Evolutionary conservation across 2,329 filamentous ascomycete genomes (phyloP).

Genomic region (Fusarium goolgardi): DNA sequence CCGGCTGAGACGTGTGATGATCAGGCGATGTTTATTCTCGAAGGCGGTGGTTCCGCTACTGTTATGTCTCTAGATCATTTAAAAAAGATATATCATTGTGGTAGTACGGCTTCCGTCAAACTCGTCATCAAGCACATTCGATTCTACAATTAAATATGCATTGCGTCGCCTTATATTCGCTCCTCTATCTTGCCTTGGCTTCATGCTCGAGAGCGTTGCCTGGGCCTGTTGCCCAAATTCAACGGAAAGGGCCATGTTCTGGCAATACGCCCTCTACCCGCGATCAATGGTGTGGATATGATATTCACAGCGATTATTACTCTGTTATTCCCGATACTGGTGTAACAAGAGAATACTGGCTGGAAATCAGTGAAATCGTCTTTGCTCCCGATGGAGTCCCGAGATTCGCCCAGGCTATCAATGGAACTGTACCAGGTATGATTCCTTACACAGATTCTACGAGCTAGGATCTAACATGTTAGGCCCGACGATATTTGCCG

Average conservation of each 20-base stretch:
- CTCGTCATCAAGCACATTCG: neutral
- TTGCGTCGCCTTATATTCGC: conserved; percentile 1
- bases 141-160: conserved; percentile 10
- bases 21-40: neutral
- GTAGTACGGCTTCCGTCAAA: neutral
- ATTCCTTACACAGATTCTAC: too few species aligned
- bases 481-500: conserved; percentile 65
- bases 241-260: conserved; percentile 20
- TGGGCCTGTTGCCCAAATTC: conserved; percentile 10
- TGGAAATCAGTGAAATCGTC: conserved; percentile 56
- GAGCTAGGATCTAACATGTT: conserved; percentile 8
- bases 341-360: conserved; percentile 62
- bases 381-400: conserved; percentile 61
- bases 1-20: conserved; percentile 15
- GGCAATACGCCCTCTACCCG: conserved; percentile 52
- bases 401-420: conserved; percentile 60
- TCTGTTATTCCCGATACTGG: conserved; percentile 59
- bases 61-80: conserved; percentile 1
- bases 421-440: conserved; percentile 66
- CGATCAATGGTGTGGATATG: conserved; percentile 60
- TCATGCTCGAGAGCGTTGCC: conserved; percentile 16
- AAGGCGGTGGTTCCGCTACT: conserved; percentile 20
- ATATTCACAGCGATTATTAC: conserved; percentile 61
- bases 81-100: conserved; percentile 3
- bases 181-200: conserved; percentile 9